These are phyloP conservation scores for Auxenochlorella protothecoides DNA, from an alignment of 139 green algal genomes.

Conservation along the genomic window DNA sequence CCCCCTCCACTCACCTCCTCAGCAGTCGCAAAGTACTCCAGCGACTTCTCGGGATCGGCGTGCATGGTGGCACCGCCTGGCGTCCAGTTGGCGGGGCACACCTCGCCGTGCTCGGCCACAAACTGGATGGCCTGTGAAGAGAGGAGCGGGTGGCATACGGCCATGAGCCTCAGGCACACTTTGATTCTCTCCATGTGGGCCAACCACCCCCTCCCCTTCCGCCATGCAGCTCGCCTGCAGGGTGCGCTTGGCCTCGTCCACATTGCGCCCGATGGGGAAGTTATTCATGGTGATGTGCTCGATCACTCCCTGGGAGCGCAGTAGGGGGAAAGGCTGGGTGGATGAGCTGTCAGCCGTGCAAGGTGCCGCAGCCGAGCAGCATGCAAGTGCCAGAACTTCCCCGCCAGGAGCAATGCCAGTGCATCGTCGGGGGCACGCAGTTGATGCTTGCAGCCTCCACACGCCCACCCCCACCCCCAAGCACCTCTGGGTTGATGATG, in stretches of 20 bases:
- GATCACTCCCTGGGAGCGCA: slow-evolving; percentile 62
- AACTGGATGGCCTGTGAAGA: slow-evolving; percentile 78
- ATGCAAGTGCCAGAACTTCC: too few species aligned
- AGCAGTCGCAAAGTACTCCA: slow-evolving; percentile 60
- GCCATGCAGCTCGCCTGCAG: slow-evolving; percentile 38
- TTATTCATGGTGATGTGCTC: slow-evolving; percentile 98
- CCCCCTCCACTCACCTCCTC: too few species aligned
- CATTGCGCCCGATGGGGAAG: slow-evolving; percentile 80
- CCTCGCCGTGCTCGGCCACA: slow-evolving; percentile 62
- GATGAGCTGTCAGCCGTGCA: too few species aligned
- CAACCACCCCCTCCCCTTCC: too few species aligned
- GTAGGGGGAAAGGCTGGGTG: neutral
- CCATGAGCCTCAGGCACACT: too few species aligned
- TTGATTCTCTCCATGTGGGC: too few species aligned
- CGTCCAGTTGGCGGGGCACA: slow-evolving; percentile 87
- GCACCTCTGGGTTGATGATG: slow-evolving; percentile 71
- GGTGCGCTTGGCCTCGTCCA: slow-evolving; percentile 92
- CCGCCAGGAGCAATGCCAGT: neutral
- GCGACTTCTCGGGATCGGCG: slow-evolving; percentile 59
- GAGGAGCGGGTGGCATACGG: too few species aligned
- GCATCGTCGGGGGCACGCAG: neutral
- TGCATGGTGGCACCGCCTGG: slow-evolving; percentile 84
- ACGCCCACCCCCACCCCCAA: neutral
- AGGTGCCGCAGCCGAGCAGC: neutral
- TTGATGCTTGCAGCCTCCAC: too few species aligned